Evolutionary conservation across 495 filamentous ascomycete genomes (phyloP).

Genomic region (Penicillium coffeae): DNA sequence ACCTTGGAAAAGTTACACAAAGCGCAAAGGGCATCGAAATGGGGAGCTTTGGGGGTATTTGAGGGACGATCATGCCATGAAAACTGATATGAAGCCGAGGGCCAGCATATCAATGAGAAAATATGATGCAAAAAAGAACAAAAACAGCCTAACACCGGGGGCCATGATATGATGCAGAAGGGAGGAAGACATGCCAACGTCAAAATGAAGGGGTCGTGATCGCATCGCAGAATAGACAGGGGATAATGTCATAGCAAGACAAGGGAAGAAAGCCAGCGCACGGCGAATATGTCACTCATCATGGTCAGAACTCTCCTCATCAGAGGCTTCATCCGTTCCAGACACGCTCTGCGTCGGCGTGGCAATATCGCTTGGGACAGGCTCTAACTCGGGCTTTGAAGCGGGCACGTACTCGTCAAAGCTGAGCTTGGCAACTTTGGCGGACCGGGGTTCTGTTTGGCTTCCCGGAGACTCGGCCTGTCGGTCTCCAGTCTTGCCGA

Average conservation of each 20-base stretch:
- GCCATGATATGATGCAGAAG: constrained; percentile 29
- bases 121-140: constrained; percentile 6
- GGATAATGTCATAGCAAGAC: constrained; percentile 6
- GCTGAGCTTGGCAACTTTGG: constrained; percentile 41
- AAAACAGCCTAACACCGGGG: constrained; percentile 22
- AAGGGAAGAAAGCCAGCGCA: background rate
- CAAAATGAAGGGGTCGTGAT: constrained; percentile 13
- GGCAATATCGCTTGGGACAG: constrained; percentile 20
- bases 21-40: constrained; percentile 13
- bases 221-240: constrained; percentile 12
- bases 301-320: constrained; percentile 26
- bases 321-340: constrained; percentile 30
- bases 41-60: constrained; percentile 20
- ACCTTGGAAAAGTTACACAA: constrained; percentile 23
- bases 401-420: constrained; percentile 30
- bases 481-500: constrained; percentile 22
- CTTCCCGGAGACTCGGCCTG: constrained; percentile 15
- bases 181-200: constrained; percentile 10
- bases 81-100: constrained; percentile 2
- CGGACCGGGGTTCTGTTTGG: constrained; percentile 30
- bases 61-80: background rate
- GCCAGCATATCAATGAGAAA: constrained; percentile 8
- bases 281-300: too few species aligned
- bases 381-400: constrained; percentile 40
- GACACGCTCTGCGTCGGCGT: constrained; percentile 30